A percentile compares a stretch with the other conserved stretches of the same genome.
phyloP scores from a whole-genome alignment of 345 rosid genomes.

The Zanthoxylum bungeanum region DNA sequence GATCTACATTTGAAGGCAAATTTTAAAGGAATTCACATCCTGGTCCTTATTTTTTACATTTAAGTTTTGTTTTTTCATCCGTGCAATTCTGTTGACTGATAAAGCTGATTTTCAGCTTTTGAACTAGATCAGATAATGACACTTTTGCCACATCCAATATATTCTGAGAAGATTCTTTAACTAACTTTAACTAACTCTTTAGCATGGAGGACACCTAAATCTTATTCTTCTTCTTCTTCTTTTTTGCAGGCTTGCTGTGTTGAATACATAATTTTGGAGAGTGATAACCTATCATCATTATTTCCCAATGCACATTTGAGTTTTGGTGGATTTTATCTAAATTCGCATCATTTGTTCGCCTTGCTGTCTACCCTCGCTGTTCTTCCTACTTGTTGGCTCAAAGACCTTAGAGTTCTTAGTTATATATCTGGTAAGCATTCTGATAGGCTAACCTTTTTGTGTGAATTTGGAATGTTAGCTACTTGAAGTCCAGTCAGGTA shows the following conservation, averaged over 20 bases:
- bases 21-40: not conserved
- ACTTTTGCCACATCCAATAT: not conserved
- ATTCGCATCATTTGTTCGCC: slow-evolving; percentile 65
- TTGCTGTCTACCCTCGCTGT: slow-evolving; percentile 64
- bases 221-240: no score
- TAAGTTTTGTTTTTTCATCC: not conserved
- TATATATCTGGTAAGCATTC: slow-evolving; percentile 71
- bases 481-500: not conserved
- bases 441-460: not conserved
- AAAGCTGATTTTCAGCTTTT: not conserved
- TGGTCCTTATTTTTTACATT: not conserved
- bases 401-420: slow-evolving; percentile 82
- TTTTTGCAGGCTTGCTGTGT: slow-evolving; percentile 80
- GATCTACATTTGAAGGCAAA: no score
- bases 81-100: no score
- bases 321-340: slow-evolving; percentile 54
- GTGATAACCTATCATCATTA: slow-evolving; percentile 79
- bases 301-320: slow-evolving; percentile 76
- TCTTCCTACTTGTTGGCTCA: slow-evolving; percentile 92
- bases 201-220: not conserved
- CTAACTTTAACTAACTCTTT: no score
- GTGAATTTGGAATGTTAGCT: not conserved
- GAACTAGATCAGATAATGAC: not conserved
- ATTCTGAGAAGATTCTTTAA: not conserved
- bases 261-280: slow-evolving; percentile 83